These are phyloP conservation scores for Colletotrichum sansevieriae DNA, from an alignment of 2,329 filamentous ascomycete genomes.

Conservation along the genomic window DNA sequence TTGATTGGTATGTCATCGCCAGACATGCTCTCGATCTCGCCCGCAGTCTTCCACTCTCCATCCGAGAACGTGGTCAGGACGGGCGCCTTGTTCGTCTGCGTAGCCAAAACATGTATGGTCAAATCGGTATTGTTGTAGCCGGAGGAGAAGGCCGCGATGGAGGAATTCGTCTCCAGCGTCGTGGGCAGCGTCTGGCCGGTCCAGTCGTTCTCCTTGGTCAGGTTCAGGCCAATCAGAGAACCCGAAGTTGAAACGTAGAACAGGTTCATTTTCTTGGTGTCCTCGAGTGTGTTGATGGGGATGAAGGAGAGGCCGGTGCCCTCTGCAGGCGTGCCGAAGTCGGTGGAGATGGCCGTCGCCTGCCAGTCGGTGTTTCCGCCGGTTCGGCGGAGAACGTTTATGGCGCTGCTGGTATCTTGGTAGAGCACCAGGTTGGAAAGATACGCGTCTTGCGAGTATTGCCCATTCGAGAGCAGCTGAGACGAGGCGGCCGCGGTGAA, in stretches of 20 bases:
- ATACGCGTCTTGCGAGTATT: conserved; percentile 28
- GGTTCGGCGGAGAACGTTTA: conserved; percentile 26
- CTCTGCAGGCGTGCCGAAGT: conserved; percentile 21
- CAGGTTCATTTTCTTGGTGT: conserved; percentile 24
- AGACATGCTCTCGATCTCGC: conserved; percentile 23
- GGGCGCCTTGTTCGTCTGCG: conserved; percentile 8
- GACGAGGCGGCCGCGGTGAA: conserved; percentile 28
- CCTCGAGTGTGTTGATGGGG: conserved; percentile 26
- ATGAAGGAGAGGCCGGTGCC: conserved; percentile 33
- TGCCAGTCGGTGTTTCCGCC: conserved; percentile 34
- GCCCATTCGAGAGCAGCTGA: conserved; percentile 35
- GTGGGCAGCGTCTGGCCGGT: conserved; percentile 27
- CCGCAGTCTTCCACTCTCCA: conserved; percentile 32
- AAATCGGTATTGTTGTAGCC: conserved; percentile 35
- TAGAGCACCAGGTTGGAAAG: conserved; percentile 36
- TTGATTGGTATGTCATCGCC: conserved; percentile 31
- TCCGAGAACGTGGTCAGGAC: conserved; percentile 18
- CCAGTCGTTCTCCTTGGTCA: conserved; percentile 25
- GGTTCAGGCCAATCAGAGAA: conserved; percentile 15
- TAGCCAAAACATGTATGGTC: conserved; percentile 34
- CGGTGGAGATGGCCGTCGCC: conserved; percentile 20
- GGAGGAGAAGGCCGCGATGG: conserved; percentile 33
- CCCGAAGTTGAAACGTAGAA: conserved; percentile 30
- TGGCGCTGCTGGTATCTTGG: conserved; percentile 28
- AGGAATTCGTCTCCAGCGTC: conserved; percentile 12